Evolutionary conservation across 2,329 filamentous ascomycete species (phyloP), one percentile per base, ranked within the genome.

Genomic region (Diaporthe velutina): DNA sequence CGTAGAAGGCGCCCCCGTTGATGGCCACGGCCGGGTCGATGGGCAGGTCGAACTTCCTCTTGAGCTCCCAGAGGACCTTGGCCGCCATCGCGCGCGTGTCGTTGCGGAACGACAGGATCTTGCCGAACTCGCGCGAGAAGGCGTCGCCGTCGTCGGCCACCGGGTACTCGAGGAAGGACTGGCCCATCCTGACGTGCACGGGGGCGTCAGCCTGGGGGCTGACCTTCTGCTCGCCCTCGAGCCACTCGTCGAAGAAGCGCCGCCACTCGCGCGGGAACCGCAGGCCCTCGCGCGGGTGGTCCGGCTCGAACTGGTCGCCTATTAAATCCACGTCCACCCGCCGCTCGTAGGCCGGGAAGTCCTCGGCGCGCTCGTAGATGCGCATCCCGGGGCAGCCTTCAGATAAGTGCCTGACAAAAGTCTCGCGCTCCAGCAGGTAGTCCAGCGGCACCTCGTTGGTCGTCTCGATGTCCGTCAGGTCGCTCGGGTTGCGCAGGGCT

Each of bases 121-220:
- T 82, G 78, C 81, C 81, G 71, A 82, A 82, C 72, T 81, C 78
- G 77, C 78, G 78, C 2, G 80, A 81, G 40, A 85, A 82, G 17
- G 76, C 78, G 57, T 78, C 76, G 48, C 83, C 83, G 76, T 85
- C 83, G 60, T 79, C 80, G 57, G 78, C 79, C 5, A 82, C 81
- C 13, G 83, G 83, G 68, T 84, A 85, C 61, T 84, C 80, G 55
- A 84, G 80, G 72, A 83, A 84, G 0, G 82, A 81, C 74, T 83
- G 83, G 57, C 80, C 80, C 38, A 80, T 75, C 70, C 73, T 73
- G 61, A 83, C 74, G 72, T 83, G 81, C 6, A 81, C 78, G 10
- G 81, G 80, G 0, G 48, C 70, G 0, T 76, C 74, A 3, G 54
- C 1, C 61, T 50, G 58, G 73, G 35, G 30, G 70, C 77, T 35